A percentile compares a stretch with the other conserved stretches of the same genome.
Evolutionary conservation across 345 rosid genomes (phyloP).

Genomic region (Eucalyptus pumila): DNA sequence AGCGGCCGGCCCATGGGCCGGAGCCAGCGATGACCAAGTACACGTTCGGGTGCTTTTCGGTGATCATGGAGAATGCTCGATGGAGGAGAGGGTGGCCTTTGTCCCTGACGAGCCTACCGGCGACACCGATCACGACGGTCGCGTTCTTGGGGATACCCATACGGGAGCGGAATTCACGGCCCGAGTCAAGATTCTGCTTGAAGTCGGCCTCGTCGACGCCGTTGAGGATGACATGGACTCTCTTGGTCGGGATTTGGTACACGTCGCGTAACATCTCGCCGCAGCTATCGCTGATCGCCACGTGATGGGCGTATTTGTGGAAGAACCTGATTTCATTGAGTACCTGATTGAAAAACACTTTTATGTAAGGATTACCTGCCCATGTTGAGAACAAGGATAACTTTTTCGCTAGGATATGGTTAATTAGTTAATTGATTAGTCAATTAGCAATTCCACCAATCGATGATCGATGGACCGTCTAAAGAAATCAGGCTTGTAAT

Average conservation of each 20-base stretch:
- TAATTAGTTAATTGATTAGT: not conserved
- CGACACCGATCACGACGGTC: slow-evolving; percentile 57
- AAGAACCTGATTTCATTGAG: slow-evolving; percentile 80
- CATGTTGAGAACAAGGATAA: not conserved
- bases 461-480: not conserved
- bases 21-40: slow-evolving; percentile 70
- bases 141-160: slow-evolving; percentile 43
- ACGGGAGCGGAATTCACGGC: slow-evolving; percentile 43
- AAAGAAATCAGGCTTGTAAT: not conserved
- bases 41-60: slow-evolving; percentile 20
- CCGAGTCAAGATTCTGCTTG: slow-evolving; percentile 18
- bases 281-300: slow-evolving; percentile 89
- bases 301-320: slow-evolving; percentile 63
- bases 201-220: slow-evolving; percentile 71
- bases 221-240: slow-evolving; percentile 87
- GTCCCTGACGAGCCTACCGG: slow-evolving; percentile 86
- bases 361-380: not conserved
- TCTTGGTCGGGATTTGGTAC: slow-evolving; percentile 65
- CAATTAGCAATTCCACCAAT: not conserved
- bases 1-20: slow-evolving; percentile 84
- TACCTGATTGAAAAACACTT: not conserved
- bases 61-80: slow-evolving; percentile 48
- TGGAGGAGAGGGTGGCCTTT: slow-evolving; percentile 80
- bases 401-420: not conserved
- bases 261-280: slow-evolving; percentile 89